Base-by-base conservation (phyloP, 2,329 filamentous ascomycete genomes). In the Arthrobotrys pseudoclavata region DNA sequence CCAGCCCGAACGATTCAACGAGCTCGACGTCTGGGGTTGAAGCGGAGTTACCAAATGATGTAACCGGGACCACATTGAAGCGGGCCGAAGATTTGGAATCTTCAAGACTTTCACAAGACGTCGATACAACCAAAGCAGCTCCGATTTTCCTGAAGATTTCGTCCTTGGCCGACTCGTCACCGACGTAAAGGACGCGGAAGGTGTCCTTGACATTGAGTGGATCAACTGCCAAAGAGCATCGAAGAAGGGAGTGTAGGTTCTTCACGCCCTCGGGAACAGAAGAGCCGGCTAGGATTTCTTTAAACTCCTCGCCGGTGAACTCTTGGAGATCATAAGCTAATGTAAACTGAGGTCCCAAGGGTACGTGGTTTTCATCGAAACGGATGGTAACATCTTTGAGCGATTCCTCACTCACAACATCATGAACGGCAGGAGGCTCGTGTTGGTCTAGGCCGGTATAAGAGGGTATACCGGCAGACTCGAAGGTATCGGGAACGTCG, bases 61-160 rank as follows among this genome's bases (percentile, higher is more conserved):
- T 85, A 67, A 87, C 84, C 15, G 86, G 86, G 52, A 87, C 85
- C 50, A 87, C 86, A 81, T 86, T 87, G 82, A 86, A 87, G 34
- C 87, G 82, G 31, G 67, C 45, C 3, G 85, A 85, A 50, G 86
- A 86, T 42, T 83, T 83, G 6, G 82, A 80, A 31, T 77, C 74
- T 22, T 77, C 74, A 20, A 81, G 80, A 29, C 79, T 80, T 47
- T 81, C 81, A 62, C 79, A 80, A 24, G 80, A 80, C 42, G 80
- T 76, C 29, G 80, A 78, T 45, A 81, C 81, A 55, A 82, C 77
- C 81, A 82, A 40, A 26, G 86, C 86, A 50, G 84, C 85, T n/a
- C 85, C 86, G 76, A 87, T 84, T 83, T 82, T 82, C 55, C 79
- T 80, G 60, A 81, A 79, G 53, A 82, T 82, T 29, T 82, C 81